Evolutionary conservation across 352 stramenopile species (phyloP), one percentile per base, ranked within the genome.

Genomic region (Blastocystis sp.): DNA sequence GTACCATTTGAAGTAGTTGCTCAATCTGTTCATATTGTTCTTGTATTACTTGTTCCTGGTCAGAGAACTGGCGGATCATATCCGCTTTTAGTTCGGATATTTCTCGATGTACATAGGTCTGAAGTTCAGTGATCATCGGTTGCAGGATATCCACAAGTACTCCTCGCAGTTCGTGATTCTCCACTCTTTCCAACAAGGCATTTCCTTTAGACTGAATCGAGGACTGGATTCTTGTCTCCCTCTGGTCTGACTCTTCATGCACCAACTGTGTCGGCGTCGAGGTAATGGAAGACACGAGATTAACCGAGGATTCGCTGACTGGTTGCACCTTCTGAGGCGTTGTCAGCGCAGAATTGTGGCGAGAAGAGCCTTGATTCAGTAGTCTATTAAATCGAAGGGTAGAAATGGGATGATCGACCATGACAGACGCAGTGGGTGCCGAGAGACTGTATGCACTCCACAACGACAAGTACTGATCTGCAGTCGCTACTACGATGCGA

Each of bases 1-100:
- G 43, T 6, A 84, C 41, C 26, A 39, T 29, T 47, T 66, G 20
- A 13, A 47, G 6, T 23, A 84, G 39, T 23, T 45, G 26, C 50
- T 84, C 73, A 43, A 84, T 84, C 13, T 64, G 23, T 6, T 84
- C 47, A 13, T 50, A 39, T 45, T 84, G 73, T 37, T 84, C 8
- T n/a, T 84, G 26, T 29, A 84, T 84, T 26, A 84, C 68, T 15
- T 29, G 26, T 45, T 84, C 73, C 73, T 84, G 73, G 26, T 63
- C 54, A 20, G 45, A 68, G n/a, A 84, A 68, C 50, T 84, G 73
- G 1, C 54, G 50, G 9, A 84, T 53, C 45, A 84, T 84, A 29
- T 63, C 54, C 20, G 26, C 73, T 43, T 68, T 64, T 26, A 84
- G 39, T 20, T 84, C 54, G 15, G 54, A 64, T 39, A 84, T n/a